phyloP scores from a whole-genome alignment of 2,329 filamentous ascomycete genomes.

The Fusarium camptoceras region DNA sequence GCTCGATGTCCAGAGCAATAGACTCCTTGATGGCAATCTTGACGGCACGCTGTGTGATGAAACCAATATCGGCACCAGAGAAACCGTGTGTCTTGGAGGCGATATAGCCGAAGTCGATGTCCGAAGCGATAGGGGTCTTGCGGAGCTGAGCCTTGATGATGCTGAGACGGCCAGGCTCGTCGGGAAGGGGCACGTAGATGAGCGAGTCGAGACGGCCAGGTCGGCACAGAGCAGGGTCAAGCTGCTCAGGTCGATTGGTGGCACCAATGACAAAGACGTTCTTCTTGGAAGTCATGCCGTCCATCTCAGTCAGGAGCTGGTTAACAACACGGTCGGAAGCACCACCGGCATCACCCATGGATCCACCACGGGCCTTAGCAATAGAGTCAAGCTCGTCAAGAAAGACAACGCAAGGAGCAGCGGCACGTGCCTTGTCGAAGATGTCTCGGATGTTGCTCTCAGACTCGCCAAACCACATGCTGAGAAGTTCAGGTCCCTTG shows the following conservation, averaged over 20 bases:
- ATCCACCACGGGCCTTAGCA: conserved; percentile 98
- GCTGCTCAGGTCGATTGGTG: conserved; percentile 98
- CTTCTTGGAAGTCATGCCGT: conserved; percentile 99
- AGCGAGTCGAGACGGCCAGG: conserved; percentile 98
- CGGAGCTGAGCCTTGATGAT: conserved; percentile 97
- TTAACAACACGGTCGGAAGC: conserved; percentile 99
- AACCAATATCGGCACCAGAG: conserved; percentile 99
- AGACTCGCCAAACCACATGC: conserved; percentile 99
- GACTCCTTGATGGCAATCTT: conserved; percentile 99
- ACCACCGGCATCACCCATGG: conserved; percentile 94
- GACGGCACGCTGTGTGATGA: conserved; percentile 98
- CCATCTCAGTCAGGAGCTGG: conserved; percentile 99
- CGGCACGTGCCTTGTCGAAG: conserved; percentile 98
- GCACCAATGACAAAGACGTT: conserved; percentile 99
- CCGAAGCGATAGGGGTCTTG: conserved; percentile 91
- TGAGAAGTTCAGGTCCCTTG: conserved; percentile 97
- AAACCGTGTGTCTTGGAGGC: conserved; percentile 98
- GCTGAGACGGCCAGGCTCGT: conserved; percentile 87
- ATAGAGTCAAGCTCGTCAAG: conserved; percentile 98
- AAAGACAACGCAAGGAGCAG: conserved; percentile 98
- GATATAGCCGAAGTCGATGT: conserved; percentile 92
- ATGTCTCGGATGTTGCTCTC: conserved; percentile 99
- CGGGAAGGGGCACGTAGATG: conserved; percentile 96
- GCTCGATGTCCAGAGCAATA: conserved; percentile 89
- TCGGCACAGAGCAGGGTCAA: conserved; percentile 97